Evolutionary conservation across 2,329 filamentous ascomycete genomes (phyloP).

Genomic region (Penicillium glabrum): DNA sequence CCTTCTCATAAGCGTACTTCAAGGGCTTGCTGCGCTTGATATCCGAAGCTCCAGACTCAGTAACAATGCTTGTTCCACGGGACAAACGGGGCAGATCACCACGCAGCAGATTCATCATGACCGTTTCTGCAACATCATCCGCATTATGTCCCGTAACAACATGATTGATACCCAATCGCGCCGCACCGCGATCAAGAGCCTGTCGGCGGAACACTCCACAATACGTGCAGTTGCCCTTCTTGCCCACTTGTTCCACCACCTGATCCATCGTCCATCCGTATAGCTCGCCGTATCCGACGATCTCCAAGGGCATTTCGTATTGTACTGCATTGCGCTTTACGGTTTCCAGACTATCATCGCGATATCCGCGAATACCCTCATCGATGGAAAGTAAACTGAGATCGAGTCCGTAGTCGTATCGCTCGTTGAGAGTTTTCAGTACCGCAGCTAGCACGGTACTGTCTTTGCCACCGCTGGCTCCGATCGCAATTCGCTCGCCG

Average conservation of each 20-base stretch:
- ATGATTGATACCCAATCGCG: constrained; percentile 81
- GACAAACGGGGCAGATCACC: constrained; percentile 86
- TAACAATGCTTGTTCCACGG: constrained; percentile 87
- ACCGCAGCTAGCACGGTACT: constrained; percentile 94
- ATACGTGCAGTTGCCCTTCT: constrained; percentile 98
- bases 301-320: constrained; percentile 87
- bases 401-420: constrained; percentile 81
- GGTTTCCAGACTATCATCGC: constrained; percentile 93
- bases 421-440: constrained; percentile 89
- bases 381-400: constrained; percentile 89
- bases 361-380: constrained; percentile 94
- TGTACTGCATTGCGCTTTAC: constrained; percentile 91
- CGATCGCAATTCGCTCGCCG: constrained; percentile 88
- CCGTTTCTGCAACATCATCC: constrained; percentile 94
- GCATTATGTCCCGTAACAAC: constrained; percentile 98
- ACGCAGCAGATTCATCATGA: constrained; percentile 93
- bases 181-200: constrained; percentile 88
- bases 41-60: constrained; percentile 71
- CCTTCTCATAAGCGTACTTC: constrained; percentile 98
- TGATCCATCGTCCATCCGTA: constrained; percentile 99
- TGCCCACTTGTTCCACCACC: constrained; percentile 92
- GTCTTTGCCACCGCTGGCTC: constrained; percentile 95
- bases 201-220: constrained; percentile 95
- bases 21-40: constrained; percentile 95
- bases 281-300: constrained; percentile 87